These are phyloP conservation scores for Candida sp. DNA, from an alignment of 1,139 yeast species.

Conservation along the genomic window DNA sequence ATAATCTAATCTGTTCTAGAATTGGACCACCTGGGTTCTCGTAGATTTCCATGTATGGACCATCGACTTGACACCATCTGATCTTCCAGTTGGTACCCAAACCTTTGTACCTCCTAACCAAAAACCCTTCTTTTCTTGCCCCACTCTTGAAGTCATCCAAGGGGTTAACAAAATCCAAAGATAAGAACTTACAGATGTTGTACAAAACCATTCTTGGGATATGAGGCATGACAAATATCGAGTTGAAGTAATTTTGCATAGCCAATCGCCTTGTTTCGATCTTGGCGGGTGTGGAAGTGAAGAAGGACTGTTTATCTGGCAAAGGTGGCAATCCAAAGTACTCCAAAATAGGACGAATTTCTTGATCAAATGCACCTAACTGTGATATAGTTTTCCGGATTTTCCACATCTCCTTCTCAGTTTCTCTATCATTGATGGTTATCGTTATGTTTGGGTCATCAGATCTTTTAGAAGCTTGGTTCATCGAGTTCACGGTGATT, in stretches of 20 bases:
- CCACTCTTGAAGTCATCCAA: slow-evolving; percentile 61
- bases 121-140: slow-evolving; percentile 67
- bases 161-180: slow-evolving; percentile 71
- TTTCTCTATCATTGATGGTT: slow-evolving; percentile 60
- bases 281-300: slow-evolving; percentile 63
- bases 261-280: slow-evolving; percentile 63
- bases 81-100: slow-evolving; percentile 72
- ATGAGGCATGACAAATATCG: slow-evolving; percentile 62
- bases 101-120: slow-evolving; percentile 62
- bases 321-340: slow-evolving; percentile 67
- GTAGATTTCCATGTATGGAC: slow-evolving; percentile 61
- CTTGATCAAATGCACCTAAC: slow-evolving; percentile 57
- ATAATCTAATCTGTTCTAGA: slow-evolving; percentile 61
- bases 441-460: slow-evolving; percentile 68
- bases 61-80: slow-evolving; percentile 75
- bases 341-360: slow-evolving; percentile 57
- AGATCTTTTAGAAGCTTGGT: slow-evolving; percentile 31
- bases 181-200: slow-evolving; percentile 66
- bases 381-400: slow-evolving; percentile 65
- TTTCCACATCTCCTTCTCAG: slow-evolving; percentile 73
- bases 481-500: slow-evolving; percentile 40
- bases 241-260: slow-evolving; percentile 64
- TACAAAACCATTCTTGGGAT: slow-evolving; percentile 60
- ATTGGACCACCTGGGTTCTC: slow-evolving; percentile 64
- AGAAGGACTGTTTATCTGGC: slow-evolving; percentile 58